Conservation (phyloP, 73 alveolate species). For the Paramecium pentaurelia region DNA sequence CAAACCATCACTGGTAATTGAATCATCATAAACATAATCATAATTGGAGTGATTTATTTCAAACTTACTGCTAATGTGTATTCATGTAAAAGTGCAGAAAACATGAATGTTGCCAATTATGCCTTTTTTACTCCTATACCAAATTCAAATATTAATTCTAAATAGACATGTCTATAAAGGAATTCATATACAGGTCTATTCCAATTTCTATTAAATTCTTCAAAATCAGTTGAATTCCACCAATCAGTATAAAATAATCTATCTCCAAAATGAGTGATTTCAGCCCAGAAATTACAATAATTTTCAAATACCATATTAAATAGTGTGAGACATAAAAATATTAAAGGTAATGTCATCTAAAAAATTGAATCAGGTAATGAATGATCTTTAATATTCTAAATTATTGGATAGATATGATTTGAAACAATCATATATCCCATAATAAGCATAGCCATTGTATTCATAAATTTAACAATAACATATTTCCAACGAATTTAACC, state of each 20-base stretch:
- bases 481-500: conserved; percentile 43
- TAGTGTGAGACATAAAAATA: conserved; percentile 46
- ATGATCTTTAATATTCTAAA: background rate
- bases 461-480: conserved; percentile 20
- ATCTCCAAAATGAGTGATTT: conserved; percentile 73
- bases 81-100: conserved; percentile 72
- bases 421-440: conserved; percentile 45
- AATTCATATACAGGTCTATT: conserved; percentile 75
- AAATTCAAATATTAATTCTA: conserved; percentile 51
- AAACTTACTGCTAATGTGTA: conserved; percentile 55
- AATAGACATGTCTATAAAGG: conserved; percentile 68
- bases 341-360: conserved; percentile 46
- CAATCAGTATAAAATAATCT: conserved; percentile 73
- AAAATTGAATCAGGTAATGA: conserved; percentile 45
- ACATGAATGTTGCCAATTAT: conserved; percentile 61
- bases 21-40: conserved; percentile 56
- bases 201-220: conserved; percentile 78
- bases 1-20: conserved; percentile 55
- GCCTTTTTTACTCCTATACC: background rate
- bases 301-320: conserved; percentile 66
- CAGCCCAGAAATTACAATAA: conserved; percentile 68
- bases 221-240: conserved; percentile 80
- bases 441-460: background rate
- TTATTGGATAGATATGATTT: conserved; percentile 32
- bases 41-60: conserved; percentile 52